Evolutionary conservation across 352 stramenopile genomes (phyloP).

Genomic region (Pythium myriotylum): DNA sequence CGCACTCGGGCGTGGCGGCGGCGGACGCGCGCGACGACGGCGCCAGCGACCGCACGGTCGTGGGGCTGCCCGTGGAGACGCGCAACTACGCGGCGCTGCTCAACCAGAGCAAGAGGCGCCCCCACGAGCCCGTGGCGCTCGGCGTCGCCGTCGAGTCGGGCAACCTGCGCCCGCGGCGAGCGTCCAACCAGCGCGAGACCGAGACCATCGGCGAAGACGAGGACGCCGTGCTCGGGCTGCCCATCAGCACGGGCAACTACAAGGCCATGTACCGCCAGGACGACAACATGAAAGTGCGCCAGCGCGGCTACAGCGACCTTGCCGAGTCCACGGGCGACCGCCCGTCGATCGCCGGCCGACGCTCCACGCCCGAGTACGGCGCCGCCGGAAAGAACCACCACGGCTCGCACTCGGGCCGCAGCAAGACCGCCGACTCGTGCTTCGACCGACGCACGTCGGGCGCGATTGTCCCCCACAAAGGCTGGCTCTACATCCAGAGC

Average conservation of each 20-base stretch:
- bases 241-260: constrained; percentile 66
- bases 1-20: neutral
- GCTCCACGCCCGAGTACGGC: constrained; percentile 18
- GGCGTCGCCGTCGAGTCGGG: constrained; percentile 22
- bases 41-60: constrained; percentile 26
- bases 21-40: constrained; percentile 4
- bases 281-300: constrained; percentile 20
- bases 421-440: constrained; percentile 39
- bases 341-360: constrained; percentile 30
- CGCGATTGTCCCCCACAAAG: constrained; percentile 59
- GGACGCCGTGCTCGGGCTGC: constrained; percentile 59
- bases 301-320: constrained; percentile 65
- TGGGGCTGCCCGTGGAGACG: constrained; percentile 36
- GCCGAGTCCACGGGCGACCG: constrained; percentile 32
- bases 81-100: constrained; percentile 38
- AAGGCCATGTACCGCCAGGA: constrained; percentile 34
- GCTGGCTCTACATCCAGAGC: constrained; percentile 69
- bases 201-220: constrained; percentile 22
- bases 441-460: constrained; percentile 65
- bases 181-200: constrained; percentile 14
- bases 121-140: constrained; percentile 7
- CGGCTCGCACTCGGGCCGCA: constrained; percentile 22
- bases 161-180: constrained; percentile 14
- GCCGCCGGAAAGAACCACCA: constrained; percentile 13
- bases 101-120: constrained; percentile 7